Evolutionary conservation across 2,329 filamentous ascomycete genomes (phyloP), one percentile per base, ranked within the genome.

Genomic region (Huntiella bhutanensis): DNA sequence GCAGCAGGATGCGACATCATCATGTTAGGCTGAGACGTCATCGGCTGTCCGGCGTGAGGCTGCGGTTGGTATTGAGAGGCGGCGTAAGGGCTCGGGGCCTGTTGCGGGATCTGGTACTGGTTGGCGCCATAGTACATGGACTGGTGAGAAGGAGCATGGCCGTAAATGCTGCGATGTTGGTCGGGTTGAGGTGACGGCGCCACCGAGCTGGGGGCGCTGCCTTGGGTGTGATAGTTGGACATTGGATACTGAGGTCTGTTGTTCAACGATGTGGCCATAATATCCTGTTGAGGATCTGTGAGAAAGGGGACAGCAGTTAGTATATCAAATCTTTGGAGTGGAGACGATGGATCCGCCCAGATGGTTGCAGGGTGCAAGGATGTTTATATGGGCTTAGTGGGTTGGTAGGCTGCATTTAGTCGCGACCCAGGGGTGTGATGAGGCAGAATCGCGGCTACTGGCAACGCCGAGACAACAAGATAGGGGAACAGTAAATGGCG

Each of bases 161-260:
- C 80, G 62, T 95, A 96, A 59, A 96, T 74, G 56, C 77, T 80
- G 54, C 87, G 73, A 65, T 93, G 84, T 58, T 88, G 84, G 58
- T 96, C 88, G 63, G 94, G 86, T 48, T 77, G 73, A 49, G 86
- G 84, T 16, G 85, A 80, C 33, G 88, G 95, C 52, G 87, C 82
- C 55, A 95, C 87, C 43, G 87, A 93, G 35, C 85, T 84, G 42
- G 88, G 88, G 47, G 88, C 94, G 63, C 88, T 93, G 48, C 87
- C 93, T 65, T 95, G 87, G 47, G 87, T 86, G 13, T 87, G 92
- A 62, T 95, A 84, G n/a, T 32, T 37, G 60, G 95, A 95, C 51
- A 85, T 84, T 55, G 87, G 87, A 60, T 92, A 94, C 41, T 78
- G 73, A 55, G 79, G 75, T 61, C 80, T 75, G 62, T 84, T 81